These are phyloP conservation scores for Apium graveolens DNA, from an alignment of 129 eudicot genomes.

Conservation along the genomic window DNA sequence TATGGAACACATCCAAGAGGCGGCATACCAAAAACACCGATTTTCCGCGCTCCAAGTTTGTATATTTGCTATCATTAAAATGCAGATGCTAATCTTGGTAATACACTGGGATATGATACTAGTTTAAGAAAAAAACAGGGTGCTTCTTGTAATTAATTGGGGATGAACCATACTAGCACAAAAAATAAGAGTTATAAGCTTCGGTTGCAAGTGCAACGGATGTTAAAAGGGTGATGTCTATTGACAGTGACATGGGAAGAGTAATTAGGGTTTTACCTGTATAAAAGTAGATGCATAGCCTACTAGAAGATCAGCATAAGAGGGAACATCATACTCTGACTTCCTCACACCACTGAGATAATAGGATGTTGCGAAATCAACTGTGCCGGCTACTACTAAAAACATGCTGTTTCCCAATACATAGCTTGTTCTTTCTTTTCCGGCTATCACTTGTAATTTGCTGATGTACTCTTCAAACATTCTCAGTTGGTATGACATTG, in stretches of 20 bases:
- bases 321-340: background rate
- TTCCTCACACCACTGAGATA: background rate
- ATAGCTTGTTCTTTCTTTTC: background rate
- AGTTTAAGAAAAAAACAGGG: too few species aligned
- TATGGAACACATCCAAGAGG: constrained; percentile 70
- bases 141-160: too few species aligned
- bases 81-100: too few species aligned
- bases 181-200: too few species aligned
- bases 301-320: constrained; percentile 1
- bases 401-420: background rate
- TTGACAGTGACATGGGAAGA: too few species aligned
- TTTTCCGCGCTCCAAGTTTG: constrained; percentile 61
- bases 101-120: too few species aligned
- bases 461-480: background rate
- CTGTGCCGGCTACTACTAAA: background rate
- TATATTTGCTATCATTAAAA: constrained; percentile 31
- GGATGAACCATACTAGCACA: too few species aligned
- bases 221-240: too few species aligned
- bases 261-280: background rate
- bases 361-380: background rate
- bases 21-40: constrained; percentile 48
- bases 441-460: background rate
- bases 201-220: too few species aligned
- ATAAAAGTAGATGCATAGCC: background rate
- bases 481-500: background rate